Conservation (phyloP, 1,284 basidiomycete species). For the Phlebopus sp. region DNA sequence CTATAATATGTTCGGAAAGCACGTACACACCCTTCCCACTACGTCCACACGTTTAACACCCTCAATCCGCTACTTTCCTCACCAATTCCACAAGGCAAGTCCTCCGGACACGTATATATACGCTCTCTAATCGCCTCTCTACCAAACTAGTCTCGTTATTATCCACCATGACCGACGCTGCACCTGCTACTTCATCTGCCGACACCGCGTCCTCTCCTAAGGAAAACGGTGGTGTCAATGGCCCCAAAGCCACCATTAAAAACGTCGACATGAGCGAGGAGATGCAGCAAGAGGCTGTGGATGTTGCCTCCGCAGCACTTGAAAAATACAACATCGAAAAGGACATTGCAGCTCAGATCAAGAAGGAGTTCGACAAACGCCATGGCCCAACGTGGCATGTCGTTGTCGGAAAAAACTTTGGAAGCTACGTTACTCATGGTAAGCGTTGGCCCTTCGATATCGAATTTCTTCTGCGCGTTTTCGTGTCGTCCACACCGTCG, state of each 20-base stretch:
- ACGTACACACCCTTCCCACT: slow-evolving; percentile 14
- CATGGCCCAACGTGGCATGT: slow-evolving; percentile 96
- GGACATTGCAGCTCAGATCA: slow-evolving; percentile 96
- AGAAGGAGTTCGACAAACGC: slow-evolving; percentile 93
- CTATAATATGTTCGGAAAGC: slow-evolving; percentile 6
- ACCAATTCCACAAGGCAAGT: slow-evolving; percentile 29
- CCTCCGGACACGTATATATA: slow-evolving; percentile 25
- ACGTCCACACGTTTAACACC: slow-evolving; percentile 15
- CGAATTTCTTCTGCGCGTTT: background rate
- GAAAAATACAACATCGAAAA: slow-evolving; percentile 94
- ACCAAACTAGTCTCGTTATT: background rate
- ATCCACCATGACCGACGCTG: slow-evolving; percentile 59
- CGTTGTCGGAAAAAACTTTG: slow-evolving; percentile 97
- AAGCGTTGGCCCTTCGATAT: slow-evolving; percentile 30
- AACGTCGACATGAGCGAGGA: slow-evolving; percentile 97
- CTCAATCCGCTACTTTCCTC: slow-evolving; percentile 10
- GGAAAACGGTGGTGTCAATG: slow-evolving; percentile 40
- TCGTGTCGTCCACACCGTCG: slow-evolving; percentile 11
- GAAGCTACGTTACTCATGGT: slow-evolving; percentile 97
- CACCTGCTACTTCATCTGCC: slow-evolving; percentile 50
- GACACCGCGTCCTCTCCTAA: slow-evolving; percentile 47
- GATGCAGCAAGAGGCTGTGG: slow-evolving; percentile 92
- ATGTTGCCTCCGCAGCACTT: slow-evolving; percentile 82
- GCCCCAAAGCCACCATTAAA: slow-evolving; percentile 88
- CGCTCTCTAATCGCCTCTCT: slow-evolving; percentile 4